Percentiles rank a stretch among this genome's conserved stretches.
Evolutionary conservation across 306 rosid genomes (phyloP).

Genomic region (Prunus mira): DNA sequence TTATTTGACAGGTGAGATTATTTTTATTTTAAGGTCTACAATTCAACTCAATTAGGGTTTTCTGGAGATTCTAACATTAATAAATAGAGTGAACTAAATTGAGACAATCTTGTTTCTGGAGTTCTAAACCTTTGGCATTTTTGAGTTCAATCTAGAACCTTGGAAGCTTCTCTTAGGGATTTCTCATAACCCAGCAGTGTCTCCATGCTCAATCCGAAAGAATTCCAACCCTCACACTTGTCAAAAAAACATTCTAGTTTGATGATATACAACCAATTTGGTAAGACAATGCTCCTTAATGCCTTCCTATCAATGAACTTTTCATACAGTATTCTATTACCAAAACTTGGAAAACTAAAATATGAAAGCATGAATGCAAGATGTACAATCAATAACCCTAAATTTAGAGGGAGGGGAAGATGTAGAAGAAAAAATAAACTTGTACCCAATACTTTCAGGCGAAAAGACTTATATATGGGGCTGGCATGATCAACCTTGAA

Average conservation of each 20-base stretch:
- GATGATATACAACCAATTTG: not conserved
- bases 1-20: not conserved
- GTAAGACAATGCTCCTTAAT: not conserved
- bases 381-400: not conserved
- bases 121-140: not conserved
- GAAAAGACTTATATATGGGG: slow-evolving; percentile 75
- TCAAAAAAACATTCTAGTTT: not conserved
- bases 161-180: not conserved
- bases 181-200: too few species aligned
- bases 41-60: not conserved
- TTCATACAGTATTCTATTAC: not conserved
- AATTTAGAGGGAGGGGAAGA: not conserved
- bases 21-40: not conserved
- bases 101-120: not conserved
- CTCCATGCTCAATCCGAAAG: too few species aligned
- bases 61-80: not conserved
- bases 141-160: not conserved
- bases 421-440: slow-evolving; percentile 6
- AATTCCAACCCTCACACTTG: not conserved
- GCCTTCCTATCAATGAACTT: not conserved
- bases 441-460: slow-evolving; percentile 67
- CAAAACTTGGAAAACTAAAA: not conserved
- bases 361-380: not conserved
- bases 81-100: not conserved
- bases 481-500: slow-evolving; percentile 79